A percentile compares a stretch with the other conserved stretches of the same genome.
These are phyloP conservation scores for Amphibolis antarctica DNA, from an alignment of 106 monocot species.

Conservation along the genomic window DNA sequence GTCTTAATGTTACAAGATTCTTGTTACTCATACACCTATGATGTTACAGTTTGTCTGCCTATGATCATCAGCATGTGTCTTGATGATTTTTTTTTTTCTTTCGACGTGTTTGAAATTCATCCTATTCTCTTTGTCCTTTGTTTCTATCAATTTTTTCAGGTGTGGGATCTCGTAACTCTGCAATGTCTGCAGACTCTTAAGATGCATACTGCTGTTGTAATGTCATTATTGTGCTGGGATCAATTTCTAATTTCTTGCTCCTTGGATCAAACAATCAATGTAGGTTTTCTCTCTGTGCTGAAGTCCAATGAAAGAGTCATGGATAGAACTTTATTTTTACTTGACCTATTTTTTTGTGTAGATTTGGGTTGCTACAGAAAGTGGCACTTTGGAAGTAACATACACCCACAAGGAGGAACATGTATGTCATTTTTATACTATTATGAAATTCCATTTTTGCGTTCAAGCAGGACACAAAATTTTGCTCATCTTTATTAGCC, in stretches of 20 bases:
- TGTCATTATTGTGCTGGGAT: conserved; percentile 91
- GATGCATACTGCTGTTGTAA: conserved; percentile 72
- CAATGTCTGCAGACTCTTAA: conserved; percentile 82
- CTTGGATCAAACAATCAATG: conserved; percentile 52
- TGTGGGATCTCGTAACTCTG: conserved; percentile 78
- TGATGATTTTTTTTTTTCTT: neutral
- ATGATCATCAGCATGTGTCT: neutral
- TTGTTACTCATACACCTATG: neutral
- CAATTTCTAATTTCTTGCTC: conserved; percentile 87
- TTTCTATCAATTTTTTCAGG: conserved; percentile 26
- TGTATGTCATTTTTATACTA: conserved; percentile 25
- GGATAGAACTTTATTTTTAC: neutral
- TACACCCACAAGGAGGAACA: conserved; percentile 83
- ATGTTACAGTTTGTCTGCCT: neutral
- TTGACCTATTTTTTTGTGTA: conserved; percentile 5
- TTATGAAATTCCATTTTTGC: neutral
- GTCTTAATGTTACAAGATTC: too few relatives aligned
- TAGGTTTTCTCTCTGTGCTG: neutral
- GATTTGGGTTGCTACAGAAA: conserved; percentile 85
- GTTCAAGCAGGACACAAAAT: neutral
- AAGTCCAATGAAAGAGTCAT: too few relatives aligned
- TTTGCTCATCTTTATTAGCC: too few relatives aligned
- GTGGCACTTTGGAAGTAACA: conserved; percentile 72
- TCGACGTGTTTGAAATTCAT: neutral
- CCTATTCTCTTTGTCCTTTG: neutral